Percentiles rank a stretch among this genome's conserved stretches.
Conservation (phyloP, 495 filamentous ascomycete species). For the Penicillium alfredii region DNA sequence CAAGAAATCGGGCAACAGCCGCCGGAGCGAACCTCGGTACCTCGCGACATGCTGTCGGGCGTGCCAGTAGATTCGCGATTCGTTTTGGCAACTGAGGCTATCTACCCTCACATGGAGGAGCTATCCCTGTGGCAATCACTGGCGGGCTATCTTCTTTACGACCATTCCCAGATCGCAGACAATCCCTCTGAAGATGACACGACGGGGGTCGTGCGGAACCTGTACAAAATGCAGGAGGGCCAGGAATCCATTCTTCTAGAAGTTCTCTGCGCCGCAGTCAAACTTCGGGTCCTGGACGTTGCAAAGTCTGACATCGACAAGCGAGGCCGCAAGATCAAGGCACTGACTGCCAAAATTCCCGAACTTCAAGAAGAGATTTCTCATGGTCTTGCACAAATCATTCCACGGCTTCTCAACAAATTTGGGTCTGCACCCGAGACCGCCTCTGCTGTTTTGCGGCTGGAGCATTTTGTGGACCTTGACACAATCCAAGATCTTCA, state of each 20-base stretch:
- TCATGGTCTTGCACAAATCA: conserved; percentile 64
- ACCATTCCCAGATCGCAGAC: conserved; percentile 61
- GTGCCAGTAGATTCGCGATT: conserved; percentile 66
- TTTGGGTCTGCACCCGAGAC: conserved; percentile 84
- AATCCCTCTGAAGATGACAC: conserved; percentile 49
- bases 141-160: conserved; percentile 84
- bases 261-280: conserved; percentile 74
- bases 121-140: conserved; percentile 82
- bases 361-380: conserved; percentile 70
- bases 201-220: conserved; percentile 50
- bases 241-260: conserved; percentile 85
- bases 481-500: conserved; percentile 85
- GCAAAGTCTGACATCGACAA: conserved; percentile 52
- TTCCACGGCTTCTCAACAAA: conserved; percentile 83
- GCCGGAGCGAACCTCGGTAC: conserved; percentile 27
- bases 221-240: conserved; percentile 65
- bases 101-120: conserved; percentile 75
- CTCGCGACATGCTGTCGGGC: conserved; percentile 35
- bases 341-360: conserved; percentile 50
- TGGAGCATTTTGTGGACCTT: conserved; percentile 83
- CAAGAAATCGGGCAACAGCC: conserved; percentile 43
- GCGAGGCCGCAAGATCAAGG: conserved; percentile 58
- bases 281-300: conserved; percentile 53
- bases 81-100: conserved; percentile 72
- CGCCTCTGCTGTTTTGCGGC: conserved; percentile 73